Base-by-base conservation (phyloP, 2,329 filamentous ascomycete species). In the Nemania sp. region DNA sequence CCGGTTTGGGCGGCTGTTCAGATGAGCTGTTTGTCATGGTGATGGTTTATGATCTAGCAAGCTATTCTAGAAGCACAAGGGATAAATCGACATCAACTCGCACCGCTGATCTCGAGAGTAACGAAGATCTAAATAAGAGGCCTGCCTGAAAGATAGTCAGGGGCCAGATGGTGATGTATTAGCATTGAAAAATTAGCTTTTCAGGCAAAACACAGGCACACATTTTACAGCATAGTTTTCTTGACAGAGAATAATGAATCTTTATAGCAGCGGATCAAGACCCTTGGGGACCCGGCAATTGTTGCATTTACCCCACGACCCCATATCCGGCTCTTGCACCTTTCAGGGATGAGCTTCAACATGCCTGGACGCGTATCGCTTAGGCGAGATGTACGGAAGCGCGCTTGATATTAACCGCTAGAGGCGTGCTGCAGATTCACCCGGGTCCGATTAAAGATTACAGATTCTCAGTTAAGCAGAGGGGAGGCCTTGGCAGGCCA, bases 231-330 rank as follows among this genome's bases (percentile, higher is more conserved):
- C 8, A 45, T 7, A n/a, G 0, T 11, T 29, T 18, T 38, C 6
- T 13, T 24, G 11, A 20, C n/a, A n/a, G 56, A 26, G 32, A 32
- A 59, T 64, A 56, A 52, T 38, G 45, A 45, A 62, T 22, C 38
- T 66, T 55, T 70, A 68, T 67, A 67, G 35, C 4, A 22, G 27
- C 49, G 52, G 67, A 61, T 52, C 54, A 38, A 32, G 52, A 54
- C 26, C 45, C 41, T 49, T 67, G 53, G 66, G 45, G 32, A 11
- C 7, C 52, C 52, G 57, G 56, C 45, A 66, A 32, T 61, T 56
- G 62, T 70, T 66, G 52, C 67, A 71, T 72, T 66, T 72, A 74
- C 72, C 72, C 73, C 73, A 72, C 72, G 69, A 68, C 60, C 54
- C 54, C 57, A 54, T 64, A 29, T 29, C 51, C 58, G 64, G 57